phyloP scores from a whole-genome alignment of 2,329 filamentous ascomycete species.

The Lasiodiplodia hormozganensis region DNA sequence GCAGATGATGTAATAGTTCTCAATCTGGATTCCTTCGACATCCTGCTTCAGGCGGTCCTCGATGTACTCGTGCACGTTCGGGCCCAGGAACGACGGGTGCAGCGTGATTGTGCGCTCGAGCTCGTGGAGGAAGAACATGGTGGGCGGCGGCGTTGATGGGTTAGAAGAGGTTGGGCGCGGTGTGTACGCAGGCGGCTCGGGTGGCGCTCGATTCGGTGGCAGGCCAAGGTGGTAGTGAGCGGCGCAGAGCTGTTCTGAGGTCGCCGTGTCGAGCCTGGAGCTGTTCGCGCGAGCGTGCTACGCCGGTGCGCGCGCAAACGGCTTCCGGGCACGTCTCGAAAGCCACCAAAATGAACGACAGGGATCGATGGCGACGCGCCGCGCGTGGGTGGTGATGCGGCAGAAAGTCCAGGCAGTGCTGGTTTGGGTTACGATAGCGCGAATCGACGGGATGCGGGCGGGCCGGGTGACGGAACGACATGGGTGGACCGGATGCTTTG shows the following conservation, averaged over 20 bases:
- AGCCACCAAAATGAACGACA: not conserved
- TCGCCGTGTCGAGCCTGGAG: conserved; percentile 14
- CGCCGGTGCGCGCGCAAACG: conserved; percentile 10
- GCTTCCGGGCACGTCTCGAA: not conserved
- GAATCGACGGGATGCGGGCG: no score
- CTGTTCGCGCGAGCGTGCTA: conserved; percentile 19
- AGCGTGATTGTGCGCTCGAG: conserved; percentile 93
- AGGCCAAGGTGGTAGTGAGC: not conserved
- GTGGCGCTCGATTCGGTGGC: not conserved
- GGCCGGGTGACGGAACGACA: no score
- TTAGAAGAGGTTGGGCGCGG: not conserved
- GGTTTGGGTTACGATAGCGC: not conserved
- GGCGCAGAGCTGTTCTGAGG: not conserved
- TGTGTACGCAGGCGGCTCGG: not conserved
- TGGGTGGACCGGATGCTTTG: not conserved
- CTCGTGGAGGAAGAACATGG: conserved; percentile 98
- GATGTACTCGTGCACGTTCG: conserved; percentile 90
- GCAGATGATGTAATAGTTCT: conserved; percentile 96
- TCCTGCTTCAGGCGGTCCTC: conserved; percentile 89
- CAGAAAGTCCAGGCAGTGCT: not conserved
- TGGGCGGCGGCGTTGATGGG: conserved; percentile 36
- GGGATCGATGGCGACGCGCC: conserved; percentile 1
- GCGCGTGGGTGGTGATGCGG: not conserved
- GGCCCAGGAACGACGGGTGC: conserved; percentile 96
- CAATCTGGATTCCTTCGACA: conserved; percentile 93